These are phyloP conservation scores for Hypoxylon sp. DNA, from an alignment of 2,329 filamentous ascomycete species.

Conservation along the genomic window DNA sequence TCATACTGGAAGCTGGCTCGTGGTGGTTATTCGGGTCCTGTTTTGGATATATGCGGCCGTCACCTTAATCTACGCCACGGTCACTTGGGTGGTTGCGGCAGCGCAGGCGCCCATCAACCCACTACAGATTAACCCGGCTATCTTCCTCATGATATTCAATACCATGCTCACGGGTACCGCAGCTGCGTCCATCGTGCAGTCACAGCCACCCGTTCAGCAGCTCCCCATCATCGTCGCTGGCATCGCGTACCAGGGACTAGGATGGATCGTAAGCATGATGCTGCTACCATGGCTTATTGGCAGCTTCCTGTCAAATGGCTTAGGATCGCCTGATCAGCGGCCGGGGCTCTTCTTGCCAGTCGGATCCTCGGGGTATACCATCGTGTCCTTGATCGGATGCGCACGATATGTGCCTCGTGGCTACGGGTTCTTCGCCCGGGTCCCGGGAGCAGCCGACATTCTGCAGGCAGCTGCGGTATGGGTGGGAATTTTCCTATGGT, in stretches of 20 bases:
- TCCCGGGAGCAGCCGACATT: conserved; percentile 29
- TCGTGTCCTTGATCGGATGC: conserved; percentile 39
- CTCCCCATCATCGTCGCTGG: conserved; percentile 71
- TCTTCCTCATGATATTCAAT: conserved; percentile 75
- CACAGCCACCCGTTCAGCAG: conserved; percentile 63
- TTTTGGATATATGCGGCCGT: conserved; percentile 74
- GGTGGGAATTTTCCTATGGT: conserved; percentile 37
- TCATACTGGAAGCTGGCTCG: conserved; percentile 64
- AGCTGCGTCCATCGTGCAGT: conserved; percentile 65
- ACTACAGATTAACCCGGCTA: conserved; percentile 71
- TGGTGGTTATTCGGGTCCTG: conserved; percentile 65
- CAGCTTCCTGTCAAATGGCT: conserved; percentile 69
- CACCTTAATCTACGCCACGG: conserved; percentile 67
- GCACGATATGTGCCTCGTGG: conserved; percentile 27
- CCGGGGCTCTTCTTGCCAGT: conserved; percentile 77
- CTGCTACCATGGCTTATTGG: conserved; percentile 73
- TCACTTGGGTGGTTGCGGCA: conserved; percentile 73
- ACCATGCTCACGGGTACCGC: conserved; percentile 75
- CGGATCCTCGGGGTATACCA: conserved; percentile 50
- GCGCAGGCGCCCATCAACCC: conserved; percentile 62
- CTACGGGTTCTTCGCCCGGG: conserved; percentile 37
- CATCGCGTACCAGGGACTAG: conserved; percentile 72
- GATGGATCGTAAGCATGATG: conserved; percentile 70
- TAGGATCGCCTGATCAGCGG: conserved; percentile 65
- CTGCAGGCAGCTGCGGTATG: conserved; percentile 25